Conservation (phyloP, 495 filamentous ascomycete genomes). For the Penicillium pancosmium region DNA sequence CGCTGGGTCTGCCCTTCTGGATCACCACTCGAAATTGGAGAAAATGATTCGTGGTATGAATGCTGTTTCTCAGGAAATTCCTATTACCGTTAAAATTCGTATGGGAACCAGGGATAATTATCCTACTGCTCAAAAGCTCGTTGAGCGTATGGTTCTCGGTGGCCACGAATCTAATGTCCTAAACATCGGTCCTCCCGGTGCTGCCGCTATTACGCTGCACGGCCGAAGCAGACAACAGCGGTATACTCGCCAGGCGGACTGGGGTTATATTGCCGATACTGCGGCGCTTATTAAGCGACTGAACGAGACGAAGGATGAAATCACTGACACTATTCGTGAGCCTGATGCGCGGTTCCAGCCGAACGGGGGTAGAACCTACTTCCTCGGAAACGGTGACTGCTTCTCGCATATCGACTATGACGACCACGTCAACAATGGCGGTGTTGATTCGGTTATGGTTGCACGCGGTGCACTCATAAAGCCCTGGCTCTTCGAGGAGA, state of each 20-base stretch:
- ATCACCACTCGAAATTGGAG: slow-evolving; percentile 78
- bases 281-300: slow-evolving; percentile 79
- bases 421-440: slow-evolving; percentile 70
- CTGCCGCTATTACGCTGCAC: slow-evolving; percentile 91
- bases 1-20: slow-evolving; percentile 92
- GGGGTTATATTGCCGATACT: slow-evolving; percentile 90
- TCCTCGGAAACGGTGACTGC: slow-evolving; percentile 95
- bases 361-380: slow-evolving; percentile 71
- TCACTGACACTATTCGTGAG: slow-evolving; percentile 75
- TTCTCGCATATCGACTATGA: slow-evolving; percentile 91
- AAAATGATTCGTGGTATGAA: slow-evolving; percentile 96
- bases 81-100: slow-evolving; percentile 91
- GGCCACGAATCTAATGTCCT: slow-evolving; percentile 63
- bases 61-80: slow-evolving; percentile 79
- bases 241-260: slow-evolving; percentile 87
- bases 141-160: slow-evolving; percentile 81
- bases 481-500: slow-evolving; percentile 98
- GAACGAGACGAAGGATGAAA: slow-evolving; percentile 61
- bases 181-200: slow-evolving; percentile 70
- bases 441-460: slow-evolving; percentile 89
- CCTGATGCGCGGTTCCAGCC: slow-evolving; percentile 68
- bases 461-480: slow-evolving; percentile 91
- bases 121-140: slow-evolving; percentile 77
- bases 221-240: slow-evolving; percentile 92
- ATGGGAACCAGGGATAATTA: slow-evolving; percentile 83